Evolutionary conservation across 2,329 filamentous ascomycete genomes (phyloP), one percentile per base, ranked within the genome.

Genomic region (Cryphonectria naterciae): DNA sequence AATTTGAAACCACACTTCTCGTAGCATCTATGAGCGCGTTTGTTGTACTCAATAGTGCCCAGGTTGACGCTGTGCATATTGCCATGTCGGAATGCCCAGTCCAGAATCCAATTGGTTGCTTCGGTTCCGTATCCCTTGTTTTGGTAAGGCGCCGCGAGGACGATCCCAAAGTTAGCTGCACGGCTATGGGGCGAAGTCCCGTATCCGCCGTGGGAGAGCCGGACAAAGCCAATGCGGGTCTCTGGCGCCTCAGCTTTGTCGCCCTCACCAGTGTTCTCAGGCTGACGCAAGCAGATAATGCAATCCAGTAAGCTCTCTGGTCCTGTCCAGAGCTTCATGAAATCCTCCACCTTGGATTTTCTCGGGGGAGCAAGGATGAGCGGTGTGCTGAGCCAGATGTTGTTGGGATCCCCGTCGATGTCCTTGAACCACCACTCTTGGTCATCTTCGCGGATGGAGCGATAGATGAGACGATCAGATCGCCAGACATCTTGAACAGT

Each of bases 121-220:
- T 84, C 82, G 35, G 71, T 73, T 15, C 82, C 83, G 71, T 83
- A 83, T 0, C 82, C 82, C n/a, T 77, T 72, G 11, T 77, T 75
- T 58, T 82, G 82, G 70, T 79, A 80, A 6, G 66, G 60, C 0
- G 76, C 75, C 0, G 79, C 68, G 61, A 84, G 77, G 37, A 46
- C 37, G 25, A 73, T 72, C 22, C 67, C 68, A 7, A 73, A 32
- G 4, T 75, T 75, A 46, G 82, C 74, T 3, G 77, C 79, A 7
- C 73, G 49, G 43, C 63, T 71, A 43, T 64, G 67, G 10, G 66
- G 39, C 6, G 63, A 49, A 3, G 4, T 1, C 1, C 56, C 62
- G 35, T 69, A 72, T 1, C 35, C 65, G 2, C 56, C 28, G 2
- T 68, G 58, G 13, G 17, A 10, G n/a, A 76, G 11, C 6, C 17